phyloP scores from a whole-genome alignment of 2,329 filamentous ascomycete genomes.

The Grosmannia huntii region DNA sequence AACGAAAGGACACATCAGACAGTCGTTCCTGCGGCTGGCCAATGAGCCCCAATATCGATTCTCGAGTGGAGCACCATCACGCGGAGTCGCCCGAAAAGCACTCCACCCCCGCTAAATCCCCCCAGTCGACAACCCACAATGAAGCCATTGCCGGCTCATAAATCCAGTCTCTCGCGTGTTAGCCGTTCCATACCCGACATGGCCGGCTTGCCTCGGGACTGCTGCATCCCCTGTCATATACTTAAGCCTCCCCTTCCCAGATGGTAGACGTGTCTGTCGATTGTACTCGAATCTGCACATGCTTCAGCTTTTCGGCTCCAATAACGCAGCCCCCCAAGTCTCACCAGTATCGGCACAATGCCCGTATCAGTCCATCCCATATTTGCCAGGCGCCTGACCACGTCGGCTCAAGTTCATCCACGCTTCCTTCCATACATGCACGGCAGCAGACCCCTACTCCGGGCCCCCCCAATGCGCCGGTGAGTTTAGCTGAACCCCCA shows the following conservation, averaged over 20 bases:
- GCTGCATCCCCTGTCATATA: not conserved
- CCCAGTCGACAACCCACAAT: conserved; percentile 3
- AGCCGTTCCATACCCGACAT: not conserved
- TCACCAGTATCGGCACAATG: conserved; percentile 1
- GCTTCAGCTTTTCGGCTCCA: not conserved
- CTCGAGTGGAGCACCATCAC: not conserved
- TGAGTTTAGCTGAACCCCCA: not conserved
- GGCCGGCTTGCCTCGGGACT: not conserved
- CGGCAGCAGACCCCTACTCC: conserved; percentile 7
- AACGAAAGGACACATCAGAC: too few relatives aligned
- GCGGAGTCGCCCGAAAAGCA: not conserved
- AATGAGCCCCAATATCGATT: not conserved
- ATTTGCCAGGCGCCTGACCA: conserved; percentile 8
- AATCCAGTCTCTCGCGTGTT: conserved; percentile 2
- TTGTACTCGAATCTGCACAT: too few relatives aligned
- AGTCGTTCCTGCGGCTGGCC: not conserved
- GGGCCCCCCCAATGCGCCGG: conserved; percentile 2
- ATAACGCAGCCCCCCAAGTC: not conserved
- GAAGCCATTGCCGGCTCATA: conserved; percentile 1
- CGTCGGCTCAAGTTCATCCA: conserved; percentile 19
- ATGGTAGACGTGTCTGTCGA: not conserved
- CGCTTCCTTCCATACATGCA: conserved; percentile 19
- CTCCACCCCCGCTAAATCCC: not conserved
- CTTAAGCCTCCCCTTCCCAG: not conserved
- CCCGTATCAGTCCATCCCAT: not conserved